A percentile compares a stretch with the other conserved stretches of the same genome.
Evolutionary conservation across 768 basidiomycete genomes (phyloP).

Genomic region (Lentinula edodes): DNA sequence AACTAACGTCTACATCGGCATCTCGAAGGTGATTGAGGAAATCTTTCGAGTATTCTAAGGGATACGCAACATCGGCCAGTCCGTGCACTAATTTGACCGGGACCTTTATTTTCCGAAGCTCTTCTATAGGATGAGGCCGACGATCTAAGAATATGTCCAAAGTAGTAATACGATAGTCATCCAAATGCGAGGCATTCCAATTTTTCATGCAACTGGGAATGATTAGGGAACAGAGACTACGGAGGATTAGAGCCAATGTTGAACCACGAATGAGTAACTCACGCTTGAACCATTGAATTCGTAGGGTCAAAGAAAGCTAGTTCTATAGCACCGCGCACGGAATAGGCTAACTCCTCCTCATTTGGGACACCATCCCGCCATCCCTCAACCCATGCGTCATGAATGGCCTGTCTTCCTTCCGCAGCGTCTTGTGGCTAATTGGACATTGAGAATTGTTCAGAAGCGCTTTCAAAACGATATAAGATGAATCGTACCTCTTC

Average conservation of each 20-base stretch:
- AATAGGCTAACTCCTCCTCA: slow-evolving; percentile 5
- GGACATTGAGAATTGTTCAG: too few species aligned
- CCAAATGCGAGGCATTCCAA: slow-evolving; percentile 4
- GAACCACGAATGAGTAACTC: not conserved
- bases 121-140: not conserved
- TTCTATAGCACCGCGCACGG: slow-evolving; percentile 10
- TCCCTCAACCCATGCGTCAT: slow-evolving; percentile 7
- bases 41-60: slow-evolving; percentile 11
- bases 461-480: too few species aligned
- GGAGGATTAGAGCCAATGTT: not conserved
- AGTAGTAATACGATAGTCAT: not conserved
- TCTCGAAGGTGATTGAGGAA: slow-evolving; percentile 16
- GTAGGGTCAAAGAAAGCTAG: slow-evolving; percentile 6
- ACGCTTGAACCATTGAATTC: slow-evolving; percentile 4
- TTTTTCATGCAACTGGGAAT: not conserved
- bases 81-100: slow-evolving; percentile 15
- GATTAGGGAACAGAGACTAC: not conserved
- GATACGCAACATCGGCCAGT: slow-evolving; percentile 20
- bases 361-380: not conserved
- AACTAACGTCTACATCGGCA: slow-evolving; percentile 14
- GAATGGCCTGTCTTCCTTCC: slow-evolving; percentile 11
- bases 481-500: not conserved
- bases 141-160: slow-evolving; percentile 9
- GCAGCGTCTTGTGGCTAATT: slow-evolving; percentile 8
- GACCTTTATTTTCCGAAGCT: not conserved